A percentile compares a stretch with the other conserved stretches of the same genome.
These are phyloP conservation scores for Nigrospora sphaerica DNA, from an alignment of 2,329 filamentous ascomycete species.

Conservation along the genomic window DNA sequence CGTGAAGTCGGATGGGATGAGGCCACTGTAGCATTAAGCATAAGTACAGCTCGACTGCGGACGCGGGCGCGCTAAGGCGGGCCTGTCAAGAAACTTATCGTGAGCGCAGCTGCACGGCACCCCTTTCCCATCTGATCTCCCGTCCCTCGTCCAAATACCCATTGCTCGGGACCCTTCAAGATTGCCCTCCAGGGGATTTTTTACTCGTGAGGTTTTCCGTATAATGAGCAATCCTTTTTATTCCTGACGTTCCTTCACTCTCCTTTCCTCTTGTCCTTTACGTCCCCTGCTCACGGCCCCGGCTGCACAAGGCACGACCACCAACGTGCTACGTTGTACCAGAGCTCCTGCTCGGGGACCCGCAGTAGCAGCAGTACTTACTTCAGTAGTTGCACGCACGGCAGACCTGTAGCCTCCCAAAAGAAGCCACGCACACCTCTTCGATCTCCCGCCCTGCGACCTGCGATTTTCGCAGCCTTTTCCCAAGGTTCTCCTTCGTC, in stretches of 20 bases:
- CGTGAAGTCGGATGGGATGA: not conserved
- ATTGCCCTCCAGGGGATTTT: not conserved
- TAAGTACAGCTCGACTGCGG: too few species aligned
- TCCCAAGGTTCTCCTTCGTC: too few species aligned
- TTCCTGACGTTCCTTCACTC: slow-evolving; percentile 8
- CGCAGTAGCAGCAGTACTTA: too few species aligned
- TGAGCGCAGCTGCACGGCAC: too few species aligned
- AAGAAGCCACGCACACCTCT: slow-evolving; percentile 18
- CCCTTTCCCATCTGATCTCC: too few species aligned
- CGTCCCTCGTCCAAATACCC: not conserved
- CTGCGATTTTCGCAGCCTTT: too few species aligned
- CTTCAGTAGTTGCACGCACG: not conserved
- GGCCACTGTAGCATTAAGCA: not conserved
- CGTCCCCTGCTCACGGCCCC: not conserved
- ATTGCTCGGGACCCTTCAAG: not conserved
- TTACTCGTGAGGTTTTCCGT: slow-evolving; percentile 1
- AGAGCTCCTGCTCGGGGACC: too few species aligned
- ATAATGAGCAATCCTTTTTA: slow-evolving; percentile 4
- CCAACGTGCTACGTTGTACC: too few species aligned
- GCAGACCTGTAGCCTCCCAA: slow-evolving; percentile 1
- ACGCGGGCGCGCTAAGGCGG: too few species aligned
- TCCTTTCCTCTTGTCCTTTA: slow-evolving; percentile 11
- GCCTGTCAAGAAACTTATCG: too few species aligned
- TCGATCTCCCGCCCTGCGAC: slow-evolving; percentile 1
- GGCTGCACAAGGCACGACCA: too few species aligned